Evolutionary conservation across 1,139 yeast species (phyloP).

Genomic region (Taphrina wiesneri): DNA sequence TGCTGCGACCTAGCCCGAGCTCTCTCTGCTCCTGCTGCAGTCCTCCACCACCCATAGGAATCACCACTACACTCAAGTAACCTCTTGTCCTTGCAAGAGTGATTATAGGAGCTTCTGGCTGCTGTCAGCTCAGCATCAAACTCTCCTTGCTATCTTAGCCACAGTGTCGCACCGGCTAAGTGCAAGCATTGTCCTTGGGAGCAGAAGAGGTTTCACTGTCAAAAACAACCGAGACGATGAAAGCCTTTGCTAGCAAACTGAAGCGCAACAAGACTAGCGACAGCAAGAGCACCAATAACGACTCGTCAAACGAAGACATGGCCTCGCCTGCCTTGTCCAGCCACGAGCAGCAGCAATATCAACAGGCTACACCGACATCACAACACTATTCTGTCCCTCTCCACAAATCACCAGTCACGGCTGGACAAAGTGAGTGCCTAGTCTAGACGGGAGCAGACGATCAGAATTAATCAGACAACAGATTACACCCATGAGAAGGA

Average conservation of each 20-base stretch:
- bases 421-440: not conserved
- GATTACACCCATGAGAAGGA: conserved; percentile 32
- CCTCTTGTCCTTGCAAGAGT: no score
- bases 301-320: not conserved
- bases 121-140: not conserved
- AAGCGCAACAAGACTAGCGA: conserved; percentile 27
- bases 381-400: conserved; percentile 2
- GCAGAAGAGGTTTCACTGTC: not conserved
- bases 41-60: not conserved
- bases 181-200: not conserved
- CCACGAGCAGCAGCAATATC: conserved; percentile 2
- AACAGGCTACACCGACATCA: conserved; percentile 1
- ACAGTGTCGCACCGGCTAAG: not conserved
- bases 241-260: conserved; percentile 28
- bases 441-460: no score
- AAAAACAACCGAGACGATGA: conserved; percentile 7
- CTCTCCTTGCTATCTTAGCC: not conserved
- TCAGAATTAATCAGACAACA: not conserved
- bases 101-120: not conserved
- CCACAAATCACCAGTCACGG: conserved; percentile 1
- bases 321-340: not conserved
- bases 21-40: not conserved
- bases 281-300: not conserved
- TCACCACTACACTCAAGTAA: no score
- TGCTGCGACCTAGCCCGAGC: not conserved